Evolutionary conservation across 768 basidiomycete genomes (phyloP), one percentile per base, ranked within the genome.

Genomic region (Gelatoporia subvermispora): DNA sequence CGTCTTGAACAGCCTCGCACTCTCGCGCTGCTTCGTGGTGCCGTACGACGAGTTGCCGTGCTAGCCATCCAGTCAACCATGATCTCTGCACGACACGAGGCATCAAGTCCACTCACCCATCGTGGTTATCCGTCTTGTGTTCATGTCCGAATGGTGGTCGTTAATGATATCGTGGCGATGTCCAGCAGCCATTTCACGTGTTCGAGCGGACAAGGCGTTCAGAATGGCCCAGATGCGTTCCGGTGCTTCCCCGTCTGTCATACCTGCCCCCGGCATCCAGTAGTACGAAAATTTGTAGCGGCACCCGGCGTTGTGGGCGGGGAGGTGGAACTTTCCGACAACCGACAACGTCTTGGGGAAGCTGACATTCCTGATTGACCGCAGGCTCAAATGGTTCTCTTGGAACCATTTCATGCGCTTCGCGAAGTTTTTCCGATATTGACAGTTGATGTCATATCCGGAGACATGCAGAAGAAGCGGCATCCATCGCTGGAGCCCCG

Each of bases 301-400:
- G 41, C 71, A 72, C 4, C 50, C 21, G 0, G 51, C 21, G 1
- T 58, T 51, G 37, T 76, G 73, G 0, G 56, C 66, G 3, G 60
- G 55, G 11, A 71, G 56, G 21, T 76, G 74, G 45, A 69, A 72
- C 25, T 67, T 66, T 0, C 69, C 72, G 8, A 75, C 50, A 8
- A 3, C 34, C 18, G 7, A 4, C 2, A 45, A 15, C 5, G 34
- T 45, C 3, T 11, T 22, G 20, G 44, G 44, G 7, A 23, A 3
- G 8, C 5, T 2, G 3, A 2, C n/a, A 3, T 2, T 1, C 2
- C 3, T n/a, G 18, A 28, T 35, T 9, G 44, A 20, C 3, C 3
- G 34, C 1, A 57, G 46, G 11, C 36, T 5, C 10, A 5, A 5
- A 17, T 22, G 3, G 11, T 41, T 20, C 24, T 41, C 16, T 8